phyloP scores from a whole-genome alignment of 768 basidiomycete genomes.

The Tricholomella constricta region DNA sequence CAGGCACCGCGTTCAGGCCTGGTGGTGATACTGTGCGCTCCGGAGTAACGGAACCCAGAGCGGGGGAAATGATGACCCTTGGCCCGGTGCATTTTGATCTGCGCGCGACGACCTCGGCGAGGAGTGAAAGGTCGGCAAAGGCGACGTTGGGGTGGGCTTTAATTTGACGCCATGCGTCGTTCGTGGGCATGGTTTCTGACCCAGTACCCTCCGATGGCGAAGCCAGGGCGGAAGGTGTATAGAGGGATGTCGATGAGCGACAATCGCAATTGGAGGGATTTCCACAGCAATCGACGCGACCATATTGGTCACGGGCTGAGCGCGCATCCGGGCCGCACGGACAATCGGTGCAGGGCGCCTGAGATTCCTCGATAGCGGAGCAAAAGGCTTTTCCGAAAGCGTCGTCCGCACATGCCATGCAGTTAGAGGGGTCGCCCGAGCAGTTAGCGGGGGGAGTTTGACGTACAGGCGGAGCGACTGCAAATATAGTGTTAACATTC shows the following conservation, averaged over 20 bases:
- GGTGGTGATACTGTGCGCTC: conserved; percentile 49
- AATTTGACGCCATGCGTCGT: conserved; percentile 81
- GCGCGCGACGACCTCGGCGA: conserved; percentile 89
- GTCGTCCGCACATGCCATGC: conserved; percentile 83
- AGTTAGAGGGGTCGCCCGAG: conserved; percentile 87
- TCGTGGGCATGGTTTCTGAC: conserved; percentile 71
- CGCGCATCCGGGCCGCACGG: conserved; percentile 34
- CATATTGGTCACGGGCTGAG: not conserved
- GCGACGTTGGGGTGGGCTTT: conserved; percentile 88
- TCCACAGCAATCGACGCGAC: conserved; percentile 21
- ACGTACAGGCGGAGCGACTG: conserved; percentile 36
- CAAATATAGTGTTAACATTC: conserved; percentile 54
- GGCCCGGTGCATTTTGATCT: conserved; percentile 78
- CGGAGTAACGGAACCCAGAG: conserved; percentile 48
- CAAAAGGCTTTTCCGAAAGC: conserved; percentile 89
- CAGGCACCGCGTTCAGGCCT: conserved; percentile 4
- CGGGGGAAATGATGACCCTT: conserved; percentile 57
- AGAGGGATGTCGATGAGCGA: conserved; percentile 17
- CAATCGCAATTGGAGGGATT: conserved; percentile 23
- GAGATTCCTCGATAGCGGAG: conserved; percentile 64
- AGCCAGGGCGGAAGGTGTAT: conserved; percentile 1
- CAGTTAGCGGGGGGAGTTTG: conserved; percentile 46
- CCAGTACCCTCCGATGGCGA: conserved; percentile 10
- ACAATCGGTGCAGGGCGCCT: conserved; percentile 56
- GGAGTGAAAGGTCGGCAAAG: conserved; percentile 78